phyloP scores from a whole-genome alignment of 805 yeast species.

The Cyberlindnera meyerae region DNA sequence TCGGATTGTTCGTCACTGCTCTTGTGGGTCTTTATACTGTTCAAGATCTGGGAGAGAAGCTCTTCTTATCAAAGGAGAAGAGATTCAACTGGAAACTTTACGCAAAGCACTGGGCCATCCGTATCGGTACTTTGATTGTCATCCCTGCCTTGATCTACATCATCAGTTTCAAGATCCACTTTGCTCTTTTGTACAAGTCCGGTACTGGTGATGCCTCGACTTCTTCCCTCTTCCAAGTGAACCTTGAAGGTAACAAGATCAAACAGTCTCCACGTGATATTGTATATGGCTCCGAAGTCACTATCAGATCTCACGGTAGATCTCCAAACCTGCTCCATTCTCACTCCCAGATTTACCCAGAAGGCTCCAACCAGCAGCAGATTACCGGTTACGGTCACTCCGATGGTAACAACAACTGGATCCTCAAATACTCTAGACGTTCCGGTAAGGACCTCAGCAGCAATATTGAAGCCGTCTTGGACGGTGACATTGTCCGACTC shows the following conservation, averaged over 20 bases:
- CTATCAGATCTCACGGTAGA: slow-evolving; percentile 59
- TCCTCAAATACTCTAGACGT: slow-evolving; percentile 55
- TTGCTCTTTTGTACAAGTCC: slow-evolving; percentile 63
- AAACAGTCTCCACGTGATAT: slow-evolving; percentile 66
- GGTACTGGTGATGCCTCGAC: slow-evolving; percentile 95
- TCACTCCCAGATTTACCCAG: slow-evolving; percentile 80
- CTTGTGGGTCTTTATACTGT: slow-evolving; percentile 56
- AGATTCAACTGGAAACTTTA: slow-evolving; percentile 33
- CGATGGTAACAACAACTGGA: slow-evolving; percentile 83
- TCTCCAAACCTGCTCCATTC: slow-evolving; percentile 82
- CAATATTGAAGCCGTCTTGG: slow-evolving; percentile 32
- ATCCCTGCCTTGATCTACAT: slow-evolving; percentile 70
- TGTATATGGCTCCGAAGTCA: slow-evolving; percentile 45
- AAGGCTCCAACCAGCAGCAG: slow-evolving; percentile 92
- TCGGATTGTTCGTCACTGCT: slow-evolving; percentile 64
- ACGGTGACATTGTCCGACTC: slow-evolving; percentile 67
- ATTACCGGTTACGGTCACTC: slow-evolving; percentile 88
- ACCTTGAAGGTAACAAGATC: slow-evolving; percentile 64
- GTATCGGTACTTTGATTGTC: slow-evolving; percentile 61
- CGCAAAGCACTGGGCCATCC: slow-evolving; percentile 62
- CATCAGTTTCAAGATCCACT: slow-evolving; percentile 76
- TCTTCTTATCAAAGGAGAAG: slow-evolving; percentile 26
- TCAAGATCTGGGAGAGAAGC: slow-evolving; percentile 45
- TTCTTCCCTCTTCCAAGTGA: slow-evolving; percentile 85
- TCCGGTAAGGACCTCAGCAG: slow-evolving; percentile 10